Evolutionary conservation across 495 filamentous ascomycete species (phyloP).

Genomic region (Hypomontagnella monticulosa): DNA sequence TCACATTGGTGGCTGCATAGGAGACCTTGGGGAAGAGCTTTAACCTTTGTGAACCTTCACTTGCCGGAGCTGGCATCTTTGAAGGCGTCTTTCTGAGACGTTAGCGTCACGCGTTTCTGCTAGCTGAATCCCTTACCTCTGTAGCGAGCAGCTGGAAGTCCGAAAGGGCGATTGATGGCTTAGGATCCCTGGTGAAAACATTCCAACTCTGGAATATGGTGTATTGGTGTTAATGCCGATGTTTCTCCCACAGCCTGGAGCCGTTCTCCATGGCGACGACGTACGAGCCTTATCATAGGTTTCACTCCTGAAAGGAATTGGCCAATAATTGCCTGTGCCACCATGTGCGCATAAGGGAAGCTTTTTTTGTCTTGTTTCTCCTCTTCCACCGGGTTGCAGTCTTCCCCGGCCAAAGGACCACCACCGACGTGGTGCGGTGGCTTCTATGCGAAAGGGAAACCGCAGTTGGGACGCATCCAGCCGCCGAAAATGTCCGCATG

Average conservation of each 20-base stretch:
- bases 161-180: slow-evolving; percentile 28
- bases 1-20: slow-evolving; percentile 28
- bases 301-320: slow-evolving; percentile 17
- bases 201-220: slow-evolving; percentile 20
- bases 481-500: slow-evolving; percentile 26
- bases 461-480: slow-evolving; percentile 14
- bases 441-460: slow-evolving; percentile 20
- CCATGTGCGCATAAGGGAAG: slow-evolving; percentile 24
- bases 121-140: slow-evolving; percentile 27
- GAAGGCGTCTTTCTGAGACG: slow-evolving; percentile 22
- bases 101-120: slow-evolving; percentile 30
- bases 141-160: slow-evolving; percentile 27
- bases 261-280: slow-evolving; percentile 4
- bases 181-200: slow-evolving; percentile 22
- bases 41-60: slow-evolving; percentile 7
- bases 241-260: slow-evolving; percentile 4
- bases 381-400: slow-evolving; percentile 23
- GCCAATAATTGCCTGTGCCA: slow-evolving; percentile 20
- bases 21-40: slow-evolving; percentile 12
- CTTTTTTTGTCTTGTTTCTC: slow-evolving; percentile 28
- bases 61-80: slow-evolving; percentile 17
- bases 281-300: slow-evolving; percentile 14
- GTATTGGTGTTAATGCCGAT: slow-evolving; percentile 13
- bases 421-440: slow-evolving; percentile 7
- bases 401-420: slow-evolving; percentile 8